Conservation (phyloP, 140 eudicot genomes). For the Bidens hawaiensis region DNA sequence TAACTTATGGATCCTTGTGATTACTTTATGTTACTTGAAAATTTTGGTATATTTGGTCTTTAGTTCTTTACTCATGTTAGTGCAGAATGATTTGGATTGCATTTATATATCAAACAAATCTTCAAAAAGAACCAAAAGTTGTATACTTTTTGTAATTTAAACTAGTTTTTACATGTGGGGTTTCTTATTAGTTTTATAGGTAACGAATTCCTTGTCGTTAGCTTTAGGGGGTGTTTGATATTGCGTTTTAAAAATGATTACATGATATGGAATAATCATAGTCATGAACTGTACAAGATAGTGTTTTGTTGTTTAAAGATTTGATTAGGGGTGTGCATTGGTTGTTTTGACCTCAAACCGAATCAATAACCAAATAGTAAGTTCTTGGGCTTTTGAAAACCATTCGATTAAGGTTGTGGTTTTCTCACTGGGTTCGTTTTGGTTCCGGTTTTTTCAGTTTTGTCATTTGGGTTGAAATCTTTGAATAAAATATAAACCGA, state of each 20-base stretch:
- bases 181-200: constrained; percentile 12
- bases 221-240: not conserved
- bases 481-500: too few species aligned
- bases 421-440: too few species aligned
- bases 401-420: too few species aligned
- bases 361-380: too few species aligned
- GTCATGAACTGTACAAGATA: too few species aligned
- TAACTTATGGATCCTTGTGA: constrained; percentile 16
- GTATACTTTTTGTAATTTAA: constrained; percentile 6
- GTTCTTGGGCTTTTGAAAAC: too few species aligned
- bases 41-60: constrained; percentile 8
- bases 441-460: too few species aligned
- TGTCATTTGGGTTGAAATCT: too few species aligned
- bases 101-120: constrained; percentile 12
- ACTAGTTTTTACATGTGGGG: constrained; percentile 13
- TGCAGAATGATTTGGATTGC: constrained; percentile 31
- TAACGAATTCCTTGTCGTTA: constrained; percentile 2
- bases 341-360: too few species aligned
- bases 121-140: constrained; percentile 26
- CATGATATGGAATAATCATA: not conserved
- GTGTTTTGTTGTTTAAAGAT: too few species aligned
- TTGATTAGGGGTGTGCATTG: too few species aligned
- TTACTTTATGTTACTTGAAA: constrained; percentile 24
- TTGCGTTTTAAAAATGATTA: not conserved
- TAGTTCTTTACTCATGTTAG: constrained; percentile 20